Evolutionary conservation across 805 yeast genomes (phyloP).

Genomic region (Candida krabiensis): DNA sequence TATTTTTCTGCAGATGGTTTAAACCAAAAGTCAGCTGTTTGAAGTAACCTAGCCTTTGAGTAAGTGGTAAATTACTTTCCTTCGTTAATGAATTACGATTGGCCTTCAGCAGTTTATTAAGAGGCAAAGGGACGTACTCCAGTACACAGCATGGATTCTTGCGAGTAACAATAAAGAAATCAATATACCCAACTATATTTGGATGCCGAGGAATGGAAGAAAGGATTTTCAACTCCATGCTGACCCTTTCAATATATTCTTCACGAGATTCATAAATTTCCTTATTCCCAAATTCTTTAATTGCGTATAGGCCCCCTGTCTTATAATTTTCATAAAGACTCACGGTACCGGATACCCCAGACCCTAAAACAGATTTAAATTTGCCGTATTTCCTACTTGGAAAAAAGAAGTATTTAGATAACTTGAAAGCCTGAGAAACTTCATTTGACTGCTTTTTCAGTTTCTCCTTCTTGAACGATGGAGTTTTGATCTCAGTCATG

Average conservation of each 20-base stretch:
- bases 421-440: background rate
- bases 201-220: conserved; percentile 25
- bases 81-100: conserved; percentile 17
- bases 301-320: conserved; percentile 33
- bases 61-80: conserved; percentile 1
- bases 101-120: conserved; percentile 4
- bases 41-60: conserved; percentile 35
- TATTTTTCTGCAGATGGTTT: conserved; percentile 35
- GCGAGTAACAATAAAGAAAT: conserved; percentile 28
- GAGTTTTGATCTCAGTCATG: too few species aligned
- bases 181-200: conserved; percentile 37
- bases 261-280: conserved; percentile 40
- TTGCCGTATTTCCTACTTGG: conserved; percentile 20
- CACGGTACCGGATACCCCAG: conserved; percentile 20
- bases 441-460: too few species aligned
- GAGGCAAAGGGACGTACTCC: conserved; percentile 37
- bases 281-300: conserved; percentile 43
- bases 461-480: too few species aligned
- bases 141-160: conserved; percentile 29
- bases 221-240: conserved; percentile 38
- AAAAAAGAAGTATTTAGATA: conserved; percentile 3
- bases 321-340: conserved; percentile 8
- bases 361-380: conserved; percentile 9
- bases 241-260: conserved; percentile 40
- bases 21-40: conserved; percentile 43